These are phyloP conservation scores for Neurospora hispaniola DNA, from an alignment of 495 filamentous ascomycete genomes.

Conservation along the genomic window DNA sequence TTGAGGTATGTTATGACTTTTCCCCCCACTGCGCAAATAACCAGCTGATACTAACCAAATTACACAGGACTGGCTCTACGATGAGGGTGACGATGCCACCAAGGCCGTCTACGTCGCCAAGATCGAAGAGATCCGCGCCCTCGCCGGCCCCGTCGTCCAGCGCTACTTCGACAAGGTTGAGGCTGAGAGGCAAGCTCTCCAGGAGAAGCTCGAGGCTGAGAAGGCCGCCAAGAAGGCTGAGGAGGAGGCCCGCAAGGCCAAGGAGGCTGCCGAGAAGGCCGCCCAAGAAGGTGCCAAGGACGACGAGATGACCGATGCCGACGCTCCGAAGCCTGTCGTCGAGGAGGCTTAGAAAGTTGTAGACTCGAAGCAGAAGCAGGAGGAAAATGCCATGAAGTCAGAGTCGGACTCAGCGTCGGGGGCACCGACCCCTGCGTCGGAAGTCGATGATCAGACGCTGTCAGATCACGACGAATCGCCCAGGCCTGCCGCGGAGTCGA, in stretches of 20 bases:
- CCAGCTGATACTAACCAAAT: slow-evolving; percentile 3
- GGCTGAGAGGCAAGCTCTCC: slow-evolving; percentile 69
- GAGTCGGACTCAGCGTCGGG: not conserved
- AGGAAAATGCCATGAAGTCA: not conserved
- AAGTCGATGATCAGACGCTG: slow-evolving; percentile 72
- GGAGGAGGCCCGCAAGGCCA: slow-evolving; percentile 45
- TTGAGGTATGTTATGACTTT: slow-evolving; percentile 57
- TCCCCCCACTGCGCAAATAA: not conserved
- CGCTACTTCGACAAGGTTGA: slow-evolving; percentile 92
- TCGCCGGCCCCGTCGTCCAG: slow-evolving; percentile 86
- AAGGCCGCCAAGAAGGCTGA: slow-evolving; percentile 68
- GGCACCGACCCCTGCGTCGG: slow-evolving; percentile 18
- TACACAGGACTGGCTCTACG: slow-evolving; percentile 90
- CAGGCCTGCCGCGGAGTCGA: slow-evolving; percentile 20
- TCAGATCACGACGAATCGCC: slow-evolving; percentile 60
- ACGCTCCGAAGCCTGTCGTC: slow-evolving; percentile 36
- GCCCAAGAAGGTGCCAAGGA: slow-evolving; percentile 28
- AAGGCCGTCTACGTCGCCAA: slow-evolving; percentile 89
- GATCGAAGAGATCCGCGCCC: slow-evolving; percentile 87
- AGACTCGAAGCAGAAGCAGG: not conserved
- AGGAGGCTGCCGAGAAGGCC: slow-evolving; percentile 31
- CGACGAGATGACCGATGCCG: slow-evolving; percentile 49
- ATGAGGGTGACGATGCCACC: slow-evolving; percentile 90
- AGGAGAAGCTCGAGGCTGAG: slow-evolving; percentile 70
- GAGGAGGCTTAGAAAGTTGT: slow-evolving; percentile 16